These are phyloP conservation scores for Lentinula lateritia DNA, from an alignment of 768 basidiomycete species.

Conservation along the genomic window DNA sequence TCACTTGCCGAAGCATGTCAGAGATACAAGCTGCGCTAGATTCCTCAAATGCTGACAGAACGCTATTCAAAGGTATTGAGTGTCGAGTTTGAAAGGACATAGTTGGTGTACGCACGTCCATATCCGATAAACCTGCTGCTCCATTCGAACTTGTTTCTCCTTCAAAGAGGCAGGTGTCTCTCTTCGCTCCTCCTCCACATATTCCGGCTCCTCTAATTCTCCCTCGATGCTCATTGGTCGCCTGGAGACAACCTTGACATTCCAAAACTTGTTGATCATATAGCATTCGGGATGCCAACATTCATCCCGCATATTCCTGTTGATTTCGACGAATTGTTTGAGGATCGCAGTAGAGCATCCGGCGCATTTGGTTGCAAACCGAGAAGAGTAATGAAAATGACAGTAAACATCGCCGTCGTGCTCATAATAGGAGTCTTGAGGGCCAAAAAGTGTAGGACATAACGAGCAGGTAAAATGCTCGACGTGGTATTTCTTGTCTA, in stretches of 20 bases:
- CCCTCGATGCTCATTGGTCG: slow-evolving; percentile 62
- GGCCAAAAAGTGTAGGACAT: slow-evolving; percentile 93
- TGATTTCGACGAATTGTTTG: slow-evolving; percentile 99
- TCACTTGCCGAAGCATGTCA: slow-evolving; percentile 97
- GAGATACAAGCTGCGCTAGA: slow-evolving; percentile 99
- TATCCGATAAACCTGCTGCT: slow-evolving; percentile 95
- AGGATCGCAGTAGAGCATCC: slow-evolving; percentile 96
- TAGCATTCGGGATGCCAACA: slow-evolving; percentile 99
- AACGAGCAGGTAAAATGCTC: slow-evolving; percentile 99
- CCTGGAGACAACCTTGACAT: slow-evolving; percentile 85
- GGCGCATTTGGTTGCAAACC: slow-evolving; percentile 97
- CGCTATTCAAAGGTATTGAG: slow-evolving; percentile 36
- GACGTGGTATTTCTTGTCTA: slow-evolving; percentile 98
- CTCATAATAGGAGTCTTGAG: slow-evolving; percentile 98
- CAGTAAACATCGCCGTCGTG: slow-evolving; percentile 98
- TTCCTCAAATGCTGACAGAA: slow-evolving; percentile 96
- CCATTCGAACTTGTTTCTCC: slow-evolving; percentile 91
- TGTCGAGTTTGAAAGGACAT: not conserved
- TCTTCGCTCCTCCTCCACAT: slow-evolving; percentile 70
- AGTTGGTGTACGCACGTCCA: slow-evolving; percentile 77
- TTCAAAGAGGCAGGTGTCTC: slow-evolving; percentile 78
- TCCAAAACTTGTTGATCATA: slow-evolving; percentile 99
- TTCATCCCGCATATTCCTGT: slow-evolving; percentile 95
- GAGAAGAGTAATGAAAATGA: slow-evolving; percentile 98
- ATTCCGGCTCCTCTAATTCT: slow-evolving; percentile 42